Evolutionary conservation across 139 green algal species (phyloP), one percentile per base, ranked within the genome.

Genomic region (Chlorella vulgaris): DNA sequence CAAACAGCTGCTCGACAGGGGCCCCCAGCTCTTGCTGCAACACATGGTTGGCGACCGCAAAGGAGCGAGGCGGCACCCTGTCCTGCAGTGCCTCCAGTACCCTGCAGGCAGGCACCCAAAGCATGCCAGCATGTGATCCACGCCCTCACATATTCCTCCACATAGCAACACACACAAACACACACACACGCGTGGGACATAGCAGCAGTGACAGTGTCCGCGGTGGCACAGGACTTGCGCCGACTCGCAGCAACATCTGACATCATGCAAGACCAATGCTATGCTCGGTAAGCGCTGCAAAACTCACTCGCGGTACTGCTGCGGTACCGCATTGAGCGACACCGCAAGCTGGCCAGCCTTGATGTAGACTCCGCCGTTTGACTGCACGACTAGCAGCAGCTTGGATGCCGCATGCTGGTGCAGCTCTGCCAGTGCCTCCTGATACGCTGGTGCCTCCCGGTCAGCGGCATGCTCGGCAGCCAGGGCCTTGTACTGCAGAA

Each of bases 321-420:
- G 28, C 4, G 86, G 83, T 21, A 80, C 74, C 24, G 76, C 76
- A 21, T 71, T 74, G 58, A 82, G 50, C 29, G 63, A 83, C 0
- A 88, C 82, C 18, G 91, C 88, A 81, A 96, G 91, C 88, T 98
- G 95, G 0, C 90, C 94, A 0, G 92, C 91, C 86, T 98, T 98
- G 66, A 97, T 90, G 87, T 97, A 98, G 35, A 97, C 80, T 2
- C 93, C 93, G 0, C 94, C 94, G 69, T 96, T 96, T 73, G 36
- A 71, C 33, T 93, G 87, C 70, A 88, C 91, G 35, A 93, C 83
- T 77, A 88, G 67, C 22, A 88, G 78, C 35, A 91, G 69, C 7
- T 39, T 22, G 67, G 84, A 65, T 3, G 73, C 74, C 13, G 35
- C 69, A 18, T 50, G 29, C 33, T 63, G 69, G 31, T 88, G 71